Evolutionary conservation across 2,329 filamentous ascomycete species (phyloP).

Genomic region (Endothia cerciana): DNA sequence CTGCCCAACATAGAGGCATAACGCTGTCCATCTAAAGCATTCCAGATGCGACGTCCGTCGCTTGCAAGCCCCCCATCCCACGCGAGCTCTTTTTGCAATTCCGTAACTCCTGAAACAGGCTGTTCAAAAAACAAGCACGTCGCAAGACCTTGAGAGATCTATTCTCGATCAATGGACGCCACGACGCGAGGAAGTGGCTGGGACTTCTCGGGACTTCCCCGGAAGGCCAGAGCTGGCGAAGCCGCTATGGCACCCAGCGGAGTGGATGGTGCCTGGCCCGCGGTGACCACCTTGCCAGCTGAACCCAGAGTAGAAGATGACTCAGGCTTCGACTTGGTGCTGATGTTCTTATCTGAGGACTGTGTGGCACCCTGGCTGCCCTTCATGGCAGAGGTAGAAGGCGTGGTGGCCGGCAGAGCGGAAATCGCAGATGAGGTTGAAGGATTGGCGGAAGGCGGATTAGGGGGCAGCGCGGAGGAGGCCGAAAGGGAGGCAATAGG

Average conservation of each 20-base stretch:
- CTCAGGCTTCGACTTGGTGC: slow-evolving; percentile 10
- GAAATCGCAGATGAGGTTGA: background rate
- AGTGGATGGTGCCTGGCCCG: slow-evolving; percentile 36
- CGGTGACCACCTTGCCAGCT: slow-evolving; percentile 27
- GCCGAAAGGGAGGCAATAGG: background rate
- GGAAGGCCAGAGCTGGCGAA: slow-evolving; percentile 54
- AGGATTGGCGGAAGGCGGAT: background rate
- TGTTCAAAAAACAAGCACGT: background rate
- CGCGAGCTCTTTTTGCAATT: background rate
- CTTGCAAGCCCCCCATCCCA: background rate
- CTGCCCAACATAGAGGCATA: background rate
- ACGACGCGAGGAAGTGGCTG: slow-evolving; percentile 36
- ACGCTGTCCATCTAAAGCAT: background rate
- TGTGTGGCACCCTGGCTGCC: slow-evolving; percentile 4
- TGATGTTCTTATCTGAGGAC: background rate
- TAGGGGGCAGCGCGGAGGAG: background rate
- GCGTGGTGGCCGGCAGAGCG: background rate
- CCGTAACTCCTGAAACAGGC: slow-evolving; percentile 2
- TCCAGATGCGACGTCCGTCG: background rate
- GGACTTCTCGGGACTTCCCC: slow-evolving; percentile 64
- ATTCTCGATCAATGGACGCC: slow-evolving; percentile 19
- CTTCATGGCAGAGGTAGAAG: background rate
- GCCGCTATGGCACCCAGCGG: slow-evolving; percentile 39
- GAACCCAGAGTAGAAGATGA: background rate
- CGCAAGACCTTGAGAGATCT: slow-evolving; percentile 3